Evolutionary conservation across 371 early-diverging fungal genomes (phyloP).

Genomic region (Rhizopus microsporus): DNA sequence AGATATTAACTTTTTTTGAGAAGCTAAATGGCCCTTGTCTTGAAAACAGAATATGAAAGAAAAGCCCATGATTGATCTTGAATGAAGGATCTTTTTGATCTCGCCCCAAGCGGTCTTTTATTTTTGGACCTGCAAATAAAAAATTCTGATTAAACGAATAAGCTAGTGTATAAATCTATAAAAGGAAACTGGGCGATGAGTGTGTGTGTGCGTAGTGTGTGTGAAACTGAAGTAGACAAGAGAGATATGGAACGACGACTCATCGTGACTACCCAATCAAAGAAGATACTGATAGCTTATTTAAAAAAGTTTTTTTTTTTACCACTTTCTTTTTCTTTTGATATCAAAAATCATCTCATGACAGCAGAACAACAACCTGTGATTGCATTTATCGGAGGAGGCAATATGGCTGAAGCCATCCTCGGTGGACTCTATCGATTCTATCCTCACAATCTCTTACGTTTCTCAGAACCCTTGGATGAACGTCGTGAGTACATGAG

Average conservation of each 20-base stretch:
- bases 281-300: neutral
- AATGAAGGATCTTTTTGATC: no score
- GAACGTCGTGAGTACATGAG: conserved; percentile 67
- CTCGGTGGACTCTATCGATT: conserved; percentile 75
- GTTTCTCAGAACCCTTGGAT: conserved; percentile 80
- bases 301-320: neutral
- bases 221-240: neutral
- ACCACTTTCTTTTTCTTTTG: neutral
- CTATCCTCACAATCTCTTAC: conserved; percentile 67
- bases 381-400: conserved; percentile 85
- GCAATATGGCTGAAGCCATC: conserved; percentile 94
- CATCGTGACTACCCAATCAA: neutral
- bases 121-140: no score
- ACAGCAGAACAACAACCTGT: conserved; percentile 24
- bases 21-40: no score
- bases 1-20: no score
- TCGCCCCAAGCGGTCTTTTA: no score
- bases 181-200: no score
- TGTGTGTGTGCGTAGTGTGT: no score
- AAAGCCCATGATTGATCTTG: no score
- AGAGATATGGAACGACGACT: neutral
- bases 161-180: no score
- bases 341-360: neutral
- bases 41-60: no score
- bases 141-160: no score